phyloP scores from a whole-genome alignment of 2,329 filamentous ascomycete genomes.

The Hypoxylon sp. region DNA sequence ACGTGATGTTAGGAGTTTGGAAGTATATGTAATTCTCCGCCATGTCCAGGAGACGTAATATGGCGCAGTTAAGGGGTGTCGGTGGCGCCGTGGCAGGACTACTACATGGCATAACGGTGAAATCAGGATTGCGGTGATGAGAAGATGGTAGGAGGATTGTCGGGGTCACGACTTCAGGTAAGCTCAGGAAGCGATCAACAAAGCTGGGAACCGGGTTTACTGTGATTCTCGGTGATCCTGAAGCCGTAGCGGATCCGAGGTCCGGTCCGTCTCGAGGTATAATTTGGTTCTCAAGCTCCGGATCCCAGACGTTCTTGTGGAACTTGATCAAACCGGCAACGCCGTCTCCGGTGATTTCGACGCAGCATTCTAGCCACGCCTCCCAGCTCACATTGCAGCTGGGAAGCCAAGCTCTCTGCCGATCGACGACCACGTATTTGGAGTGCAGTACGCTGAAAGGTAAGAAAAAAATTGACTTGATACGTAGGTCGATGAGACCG shows the following conservation, averaged over 20 bases:
- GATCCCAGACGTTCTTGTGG: slow-evolving; percentile 76
- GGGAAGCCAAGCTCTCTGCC: slow-evolving; percentile 73
- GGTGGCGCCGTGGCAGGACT: slow-evolving; percentile 62
- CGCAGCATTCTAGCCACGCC: slow-evolving; percentile 84
- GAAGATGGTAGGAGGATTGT: slow-evolving; percentile 79
- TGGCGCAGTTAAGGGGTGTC: slow-evolving; percentile 75
- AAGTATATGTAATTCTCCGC: slow-evolving; percentile 73
- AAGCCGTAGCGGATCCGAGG: slow-evolving; percentile 14
- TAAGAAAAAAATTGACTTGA: slow-evolving; percentile 83
- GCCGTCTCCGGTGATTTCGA: slow-evolving; percentile 72
- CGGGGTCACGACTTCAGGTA: slow-evolving; percentile 52
- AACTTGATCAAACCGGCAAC: slow-evolving; percentile 73
- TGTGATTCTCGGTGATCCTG: slow-evolving; percentile 22
- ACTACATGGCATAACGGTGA: slow-evolving; percentile 69
- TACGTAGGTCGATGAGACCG: slow-evolving; percentile 72
- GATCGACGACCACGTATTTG: slow-evolving; percentile 82
- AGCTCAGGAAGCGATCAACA: slow-evolving; percentile 34
- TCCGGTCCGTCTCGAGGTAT: neutral
- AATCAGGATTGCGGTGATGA: slow-evolving; percentile 76
- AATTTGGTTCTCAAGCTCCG: slow-evolving; percentile 39
- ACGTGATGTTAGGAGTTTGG: slow-evolving; percentile 83
- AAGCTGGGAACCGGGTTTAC: slow-evolving; percentile 42
- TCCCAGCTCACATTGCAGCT: slow-evolving; percentile 91
- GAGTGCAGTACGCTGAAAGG: slow-evolving; percentile 91
- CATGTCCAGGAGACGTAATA: slow-evolving; percentile 69